Base-by-base conservation (phyloP, 2,329 filamentous ascomycete species). In the Botrytis aclada region DNA sequence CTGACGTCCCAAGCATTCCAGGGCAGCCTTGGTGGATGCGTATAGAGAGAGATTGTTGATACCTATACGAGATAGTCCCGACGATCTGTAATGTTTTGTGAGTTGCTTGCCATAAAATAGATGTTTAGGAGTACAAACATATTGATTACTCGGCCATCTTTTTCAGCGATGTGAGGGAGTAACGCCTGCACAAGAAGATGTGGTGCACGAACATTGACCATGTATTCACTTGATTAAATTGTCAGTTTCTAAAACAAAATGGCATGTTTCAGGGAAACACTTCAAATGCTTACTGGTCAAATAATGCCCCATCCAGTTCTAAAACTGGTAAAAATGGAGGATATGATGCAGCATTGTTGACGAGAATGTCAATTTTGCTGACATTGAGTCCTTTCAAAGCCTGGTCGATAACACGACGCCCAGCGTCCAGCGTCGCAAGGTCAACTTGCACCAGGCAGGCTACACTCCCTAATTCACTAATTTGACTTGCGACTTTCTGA, bases 1-100 rank as follows among this genome's bases (percentile, higher is more conserved):
- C 62, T 83, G 85, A 10, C 88, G 82, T 16, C 89, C 91, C 72
- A 90, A 79, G 0, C 85, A 87, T 79, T 91, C 88, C 16, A 91
- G 78, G 4, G 88, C 89, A 0, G 86, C 87, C 77, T 90, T 91
- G 7, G 85, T 86, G 0, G 86, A 85, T 64, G 83, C 84, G 79
- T 90, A 91, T 7, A 88, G 78, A 3, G 60, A 63, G 39, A 37
- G 60, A 34, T 37, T 63, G 32, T 10, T 63, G 32, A 34, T 25
- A 34, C 60, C 60, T 12, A 63, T 63, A 14, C 32, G 39, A 41
- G 51, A 56, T 32, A 56, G n/a, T n/a, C 51, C 60, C 18, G 60
- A 37, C 25, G 60, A 41, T 41, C 39, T 34, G 20, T 9, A 63
- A 6, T 25, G 65, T 72, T 39, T 39, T 25, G 45, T 60, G 34